Evolutionary conservation across 306 rosid species (phyloP), one percentile per base, ranked within the genome.

Genomic region (Gleditsia sinensis): DNA sequence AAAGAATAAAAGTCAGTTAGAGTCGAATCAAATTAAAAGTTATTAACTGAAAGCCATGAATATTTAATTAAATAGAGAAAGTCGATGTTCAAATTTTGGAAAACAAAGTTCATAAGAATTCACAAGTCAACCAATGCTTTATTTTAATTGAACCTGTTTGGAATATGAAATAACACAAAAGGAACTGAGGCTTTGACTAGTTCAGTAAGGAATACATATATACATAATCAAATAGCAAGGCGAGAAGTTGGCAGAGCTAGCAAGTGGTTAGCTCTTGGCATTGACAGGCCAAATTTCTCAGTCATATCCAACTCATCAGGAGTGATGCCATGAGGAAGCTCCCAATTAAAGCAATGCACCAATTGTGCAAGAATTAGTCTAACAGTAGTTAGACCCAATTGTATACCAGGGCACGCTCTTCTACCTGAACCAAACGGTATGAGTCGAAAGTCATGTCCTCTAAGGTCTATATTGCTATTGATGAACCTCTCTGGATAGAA

Each of bases 401-500:
- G 50, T 17, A 43, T 43, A 13, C 50, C 50, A 14, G 17, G 50
- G 9, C 50, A 43, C 19, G 2, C 19, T 43, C 50, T 43, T 10
- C 50, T 9, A 43, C 50, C 50, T 2, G 19, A 43, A 1, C 50
- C 50, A 14, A 43, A 43, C 13, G 50, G 19, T 13, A 43, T 12
- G 50, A 88, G 76, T 46, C 70, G 12, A 20, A 73, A 88, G 7
- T 81, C 83, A 7, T 43, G 23, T n/a, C 84, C 88, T 1, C 28
- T 3, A 2, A 83, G 3, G 10, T 83, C 81, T 1, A 81, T 6
- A 2, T 78, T 32, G 17, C 3, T 64, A 8, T 76, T 1, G 0
- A 7, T 50, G 20, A 86, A 81, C 25, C 88, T 83, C 16, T 83
- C 83, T 0, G 79, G 88, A 48, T 62, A 76, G 40, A 87, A 84